These are phyloP conservation scores for Laetiporus sulphureus DNA, from an alignment of 1,284 basidiomycete genomes.

Conservation along the genomic window DNA sequence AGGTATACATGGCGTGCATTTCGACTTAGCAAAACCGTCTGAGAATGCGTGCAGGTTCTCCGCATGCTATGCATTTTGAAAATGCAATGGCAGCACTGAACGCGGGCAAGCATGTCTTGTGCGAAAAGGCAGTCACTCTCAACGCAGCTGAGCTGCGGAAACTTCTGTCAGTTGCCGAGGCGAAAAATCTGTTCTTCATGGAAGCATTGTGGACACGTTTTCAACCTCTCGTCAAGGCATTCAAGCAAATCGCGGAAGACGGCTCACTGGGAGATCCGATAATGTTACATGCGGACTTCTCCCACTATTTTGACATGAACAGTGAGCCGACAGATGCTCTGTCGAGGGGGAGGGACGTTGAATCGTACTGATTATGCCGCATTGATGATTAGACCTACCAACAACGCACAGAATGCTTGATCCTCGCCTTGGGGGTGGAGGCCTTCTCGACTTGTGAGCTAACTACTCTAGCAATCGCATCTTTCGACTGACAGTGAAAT, in stretches of 20 bases:
- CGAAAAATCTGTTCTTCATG: constrained; percentile 81
- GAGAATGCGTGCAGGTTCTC: constrained; percentile 54
- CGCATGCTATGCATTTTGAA: constrained; percentile 79
- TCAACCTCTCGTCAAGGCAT: constrained; percentile 58
- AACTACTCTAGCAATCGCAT: neutral
- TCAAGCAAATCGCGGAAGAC: constrained; percentile 58
- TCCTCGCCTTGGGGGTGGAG: constrained; percentile 81
- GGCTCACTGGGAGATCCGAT: constrained; percentile 59
- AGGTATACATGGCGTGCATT: constrained; percentile 32
- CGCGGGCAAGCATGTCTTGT: constrained; percentile 81
- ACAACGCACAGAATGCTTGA: constrained; percentile 73
- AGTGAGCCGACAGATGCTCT: constrained; percentile 42
- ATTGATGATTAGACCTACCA: constrained; percentile 44
- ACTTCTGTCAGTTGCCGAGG: constrained; percentile 66
- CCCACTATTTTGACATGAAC: constrained; percentile 62
- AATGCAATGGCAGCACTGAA: constrained; percentile 73
- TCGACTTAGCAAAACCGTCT: neutral
- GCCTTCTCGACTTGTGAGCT: constrained; percentile 70
- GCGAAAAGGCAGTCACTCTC: constrained; percentile 75
- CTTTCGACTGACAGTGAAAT: neutral
- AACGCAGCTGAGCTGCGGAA: constrained; percentile 61
- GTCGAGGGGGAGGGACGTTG: too few species aligned
- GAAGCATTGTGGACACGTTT: constrained; percentile 83
- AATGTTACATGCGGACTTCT: constrained; percentile 65
- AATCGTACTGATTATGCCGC: neutral